phyloP scores from a whole-genome alignment of 169 alveolate genomes.

The Eimeria sp. region DNA sequence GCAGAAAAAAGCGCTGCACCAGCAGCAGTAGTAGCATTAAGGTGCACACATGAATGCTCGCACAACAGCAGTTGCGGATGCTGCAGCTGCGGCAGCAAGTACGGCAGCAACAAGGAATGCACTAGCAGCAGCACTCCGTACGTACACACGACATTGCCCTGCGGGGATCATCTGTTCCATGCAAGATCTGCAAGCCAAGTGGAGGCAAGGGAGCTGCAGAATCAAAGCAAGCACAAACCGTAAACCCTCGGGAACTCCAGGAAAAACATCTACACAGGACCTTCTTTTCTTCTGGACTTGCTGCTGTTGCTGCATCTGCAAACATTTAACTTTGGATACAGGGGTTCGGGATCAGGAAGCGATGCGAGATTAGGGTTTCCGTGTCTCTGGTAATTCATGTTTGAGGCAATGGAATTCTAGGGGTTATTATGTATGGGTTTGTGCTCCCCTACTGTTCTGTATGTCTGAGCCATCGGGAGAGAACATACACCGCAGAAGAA shows the following conservation, averaged over 20 bases:
- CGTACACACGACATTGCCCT: constrained; percentile 47
- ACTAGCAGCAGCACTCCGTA: constrained; percentile 10
- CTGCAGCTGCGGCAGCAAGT: constrained; percentile 8
- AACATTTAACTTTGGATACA: not conserved
- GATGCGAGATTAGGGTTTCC: not conserved
- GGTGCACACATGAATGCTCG: not conserved
- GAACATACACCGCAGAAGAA: constrained; percentile 50
- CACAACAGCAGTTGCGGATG: not conserved
- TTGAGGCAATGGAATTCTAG: not conserved
- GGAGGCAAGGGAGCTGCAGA: constrained; percentile 56
- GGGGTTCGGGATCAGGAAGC: not conserved
- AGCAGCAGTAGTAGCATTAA: constrained; percentile 9
- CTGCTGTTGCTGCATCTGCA: constrained; percentile 9
- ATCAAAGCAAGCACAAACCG: not conserved
- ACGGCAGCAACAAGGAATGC: not conserved
- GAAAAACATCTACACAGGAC: not conserved
- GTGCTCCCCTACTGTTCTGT: constrained; percentile 12
- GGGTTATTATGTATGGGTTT: constrained; percentile 4
- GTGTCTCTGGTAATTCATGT: not conserved
- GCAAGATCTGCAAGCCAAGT: constrained; percentile 36
- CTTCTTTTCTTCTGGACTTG: not conserved
- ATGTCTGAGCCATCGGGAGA: constrained; percentile 50
- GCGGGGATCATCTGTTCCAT: constrained; percentile 30
- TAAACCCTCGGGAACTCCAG: not conserved
- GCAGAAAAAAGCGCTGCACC: not conserved